Evolutionary conservation across 495 filamentous ascomycete genomes (phyloP), one percentile per base, ranked within the genome.

Genomic region (Penicillium robsamsonii): DNA sequence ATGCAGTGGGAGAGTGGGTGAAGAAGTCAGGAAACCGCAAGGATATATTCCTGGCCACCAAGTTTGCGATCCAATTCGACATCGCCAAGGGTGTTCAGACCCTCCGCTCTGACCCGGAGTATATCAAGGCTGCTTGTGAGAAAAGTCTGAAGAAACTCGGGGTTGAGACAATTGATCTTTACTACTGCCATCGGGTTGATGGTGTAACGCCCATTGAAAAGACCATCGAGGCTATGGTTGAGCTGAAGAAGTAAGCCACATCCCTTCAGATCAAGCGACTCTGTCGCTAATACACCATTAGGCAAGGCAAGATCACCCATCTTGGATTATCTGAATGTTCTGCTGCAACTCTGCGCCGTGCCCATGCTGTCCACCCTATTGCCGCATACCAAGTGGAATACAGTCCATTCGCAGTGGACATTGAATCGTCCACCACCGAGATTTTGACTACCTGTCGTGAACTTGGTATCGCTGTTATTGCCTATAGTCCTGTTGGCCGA

Each of bases 341-440:
- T 20, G 69, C 82, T 0, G 66, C 73, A 0, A 86, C 84, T 1
- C 69, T 89, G 3, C 81, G 84, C 4, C 79, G 86, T 79, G 87
- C 87, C 0, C 66, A 77, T 61, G 82, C 80, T 30, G 66, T 89
- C 3, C 77, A 82, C 29, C 85, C 78, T 2, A 81, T 90, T 30
- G 59, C 76, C n/a, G 83, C 82, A 5, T 75, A 84, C 17, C 82
- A 90, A 67, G 69, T 87, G 13, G 86, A 89, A 70, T 88, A 85
- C 65, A 81, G 72, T 0, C 79, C 81, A 0, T 88, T 85, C 49
- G 62, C 73, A 4, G 70, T 82, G 9, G 84, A 87, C 8, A 83
- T 88, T 49, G 83, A 89, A 64, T 64, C 65, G 0, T 60, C 74
- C 0, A 64, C 76, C 25, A 73, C 76, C 1, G 61, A 71, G 12